Base-by-base conservation (phyloP, 305 asterid species). In the Coffea humblotiana region DNA sequence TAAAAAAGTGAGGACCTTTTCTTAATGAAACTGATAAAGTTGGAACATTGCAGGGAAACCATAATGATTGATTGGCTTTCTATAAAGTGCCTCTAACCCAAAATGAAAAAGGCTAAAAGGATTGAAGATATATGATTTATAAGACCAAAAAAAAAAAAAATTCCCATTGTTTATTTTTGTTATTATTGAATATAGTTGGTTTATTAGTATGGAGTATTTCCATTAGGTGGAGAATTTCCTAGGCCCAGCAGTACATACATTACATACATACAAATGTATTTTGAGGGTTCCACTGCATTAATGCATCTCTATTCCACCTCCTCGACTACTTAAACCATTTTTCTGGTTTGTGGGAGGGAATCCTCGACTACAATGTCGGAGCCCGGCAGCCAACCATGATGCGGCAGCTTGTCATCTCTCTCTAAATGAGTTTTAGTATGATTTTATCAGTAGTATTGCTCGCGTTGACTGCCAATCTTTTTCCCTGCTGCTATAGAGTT, bases 11-110 rank as follows among this genome's bases (percentile, higher is more conserved):
- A 15, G 67, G 47, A 78, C 65, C 71, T 77, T 75, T 84, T 78
- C 70, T 76, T 56, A 40, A 74, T 84, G 74, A 89, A 29, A 65
- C 65, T 76, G 82, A 77, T 79, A 79, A 78, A 81, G 35, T 63
- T 75, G 78, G 74, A 47, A 70, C 83, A 80, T 87, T 78, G 79
- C 85, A 78, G 83, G 60, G 77, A 80, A 65, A 49, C 71, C 51
- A 69, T 3, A 37, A 37, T 79, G 64, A 77, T 77, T 79, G 64
- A 77, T 77, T 78, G 81, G 69, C 14, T 40, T 82, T 84, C 67
- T 25, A 37, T 37, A 64, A 61, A 6, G 32, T 23, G 67, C 67
- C 67, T 9, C 12, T 61, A 32, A 61, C 32, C 67, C 67, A n/a
- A 60, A 69, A 74, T 69, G 40, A 74, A 68, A 66, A 81, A 52